Conservation (phyloP, 208 protist genomes). For the Porcisia deanei region DNA sequence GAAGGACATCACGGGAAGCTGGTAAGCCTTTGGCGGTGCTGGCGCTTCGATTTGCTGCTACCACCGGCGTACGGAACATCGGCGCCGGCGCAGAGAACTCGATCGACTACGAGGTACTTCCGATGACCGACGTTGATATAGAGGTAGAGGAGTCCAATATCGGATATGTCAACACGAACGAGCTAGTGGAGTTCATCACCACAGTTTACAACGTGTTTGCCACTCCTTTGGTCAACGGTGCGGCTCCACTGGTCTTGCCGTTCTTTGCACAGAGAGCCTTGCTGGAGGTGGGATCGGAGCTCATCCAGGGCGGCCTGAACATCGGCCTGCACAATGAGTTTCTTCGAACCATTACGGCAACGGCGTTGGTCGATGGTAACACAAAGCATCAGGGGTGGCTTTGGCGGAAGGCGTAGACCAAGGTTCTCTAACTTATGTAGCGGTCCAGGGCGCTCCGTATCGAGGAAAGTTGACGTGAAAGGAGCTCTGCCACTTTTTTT, state of each 20-base stretch:
- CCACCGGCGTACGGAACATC: constrained; percentile 28
- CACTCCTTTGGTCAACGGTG: constrained; percentile 40
- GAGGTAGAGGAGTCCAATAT: constrained; percentile 43
- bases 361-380: not conserved
- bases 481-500: too few relatives aligned
- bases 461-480: too few relatives aligned
- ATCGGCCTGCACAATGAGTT: constrained; percentile 16
- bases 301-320: constrained; percentile 30
- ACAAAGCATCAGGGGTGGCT: not conserved
- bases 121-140: constrained; percentile 28
- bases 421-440: too few relatives aligned
- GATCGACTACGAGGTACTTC: constrained; percentile 31
- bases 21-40: constrained; percentile 5
- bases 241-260: constrained; percentile 31
- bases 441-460: too few relatives aligned
- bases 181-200: constrained; percentile 23
- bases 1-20: not conserved
- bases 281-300: constrained; percentile 24
- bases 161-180: constrained; percentile 27
- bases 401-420: too few relatives aligned
- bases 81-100: constrained; percentile 11
- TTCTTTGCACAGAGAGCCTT: constrained; percentile 26
- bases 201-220: constrained; percentile 30
- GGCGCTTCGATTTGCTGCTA: constrained; percentile 7
- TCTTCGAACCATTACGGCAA: not conserved